Conservation (phyloP, 2,329 filamentous ascomycete species). For the Leptographium lundbergii region DNA sequence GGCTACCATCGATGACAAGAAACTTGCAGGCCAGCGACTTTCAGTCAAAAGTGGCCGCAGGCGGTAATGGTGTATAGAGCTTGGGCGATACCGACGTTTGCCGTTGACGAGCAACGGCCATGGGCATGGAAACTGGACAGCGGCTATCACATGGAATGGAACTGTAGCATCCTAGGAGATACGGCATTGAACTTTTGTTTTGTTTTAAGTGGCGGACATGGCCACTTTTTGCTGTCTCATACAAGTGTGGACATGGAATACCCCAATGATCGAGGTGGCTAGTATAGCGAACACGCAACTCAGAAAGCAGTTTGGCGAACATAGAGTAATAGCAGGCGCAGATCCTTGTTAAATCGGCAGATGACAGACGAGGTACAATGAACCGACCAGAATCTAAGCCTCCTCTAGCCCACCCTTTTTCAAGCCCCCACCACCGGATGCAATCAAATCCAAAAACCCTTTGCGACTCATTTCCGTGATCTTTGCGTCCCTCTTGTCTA, state of each 20-base stretch:
- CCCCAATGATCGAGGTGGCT: neutral
- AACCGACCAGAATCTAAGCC: conserved; percentile 21
- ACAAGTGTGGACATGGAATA: neutral
- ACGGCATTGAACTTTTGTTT: neutral
- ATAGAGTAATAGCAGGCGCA: neutral
- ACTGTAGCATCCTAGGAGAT: neutral
- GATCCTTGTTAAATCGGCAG: neutral
- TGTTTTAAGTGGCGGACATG: neutral
- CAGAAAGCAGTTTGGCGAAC: neutral
- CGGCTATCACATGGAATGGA: neutral
- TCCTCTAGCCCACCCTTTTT: conserved; percentile 48
- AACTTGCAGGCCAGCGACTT: conserved; percentile 97
- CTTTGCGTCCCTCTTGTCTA: conserved; percentile 70
- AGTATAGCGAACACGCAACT: conserved; percentile 5
- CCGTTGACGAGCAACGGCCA: neutral
- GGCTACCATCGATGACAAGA: conserved; percentile 82
- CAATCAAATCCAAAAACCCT: conserved; percentile 87
- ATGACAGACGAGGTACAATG: neutral
- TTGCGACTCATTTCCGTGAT: conserved; percentile 95
- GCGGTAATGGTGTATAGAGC: neutral
- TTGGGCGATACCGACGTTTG: neutral
- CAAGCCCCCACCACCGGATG: conserved; percentile 44
- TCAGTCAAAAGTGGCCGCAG: conserved; percentile 18
- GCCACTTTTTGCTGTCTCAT: neutral
- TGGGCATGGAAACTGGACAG: neutral